These are phyloP conservation scores for Aurantiochytrium sp. DNA, from an alignment of 108 stramenopile genomes.

Conservation along the genomic window DNA sequence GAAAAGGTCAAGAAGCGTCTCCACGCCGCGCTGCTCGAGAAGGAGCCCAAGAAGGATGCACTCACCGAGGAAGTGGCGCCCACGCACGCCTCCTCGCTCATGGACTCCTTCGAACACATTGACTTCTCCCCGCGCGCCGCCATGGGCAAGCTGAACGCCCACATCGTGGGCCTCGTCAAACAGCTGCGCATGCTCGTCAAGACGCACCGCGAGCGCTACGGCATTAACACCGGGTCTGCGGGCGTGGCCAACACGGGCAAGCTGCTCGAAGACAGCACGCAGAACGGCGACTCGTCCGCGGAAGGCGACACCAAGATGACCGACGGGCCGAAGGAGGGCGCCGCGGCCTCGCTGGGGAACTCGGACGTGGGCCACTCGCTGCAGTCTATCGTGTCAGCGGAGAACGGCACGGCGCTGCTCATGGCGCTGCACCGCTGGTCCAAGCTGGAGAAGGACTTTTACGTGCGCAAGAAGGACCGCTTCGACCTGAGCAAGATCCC, in stretches of 20 bases:
- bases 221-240: neutral
- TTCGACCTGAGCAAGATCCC: constrained; percentile 65
- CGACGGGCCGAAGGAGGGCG: neutral
- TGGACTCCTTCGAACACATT: neutral
- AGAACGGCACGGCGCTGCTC: constrained; percentile 49
- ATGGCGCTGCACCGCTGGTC: constrained; percentile 85
- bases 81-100: neutral
- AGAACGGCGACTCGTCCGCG: neutral
- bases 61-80: neutral
- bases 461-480: constrained; percentile 28
- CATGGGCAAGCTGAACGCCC: constrained; percentile 69
- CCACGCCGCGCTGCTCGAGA: neutral
- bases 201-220: neutral
- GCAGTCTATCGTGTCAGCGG: neutral
- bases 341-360: neutral
- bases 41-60: neutral
- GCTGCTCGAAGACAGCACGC: neutral
- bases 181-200: constrained; percentile 52
- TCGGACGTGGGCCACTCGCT: neutral
- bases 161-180: constrained; percentile 73
- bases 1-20: neutral
- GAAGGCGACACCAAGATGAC: neutral
- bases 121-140: constrained; percentile 72
- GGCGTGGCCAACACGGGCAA: constrained; percentile 28
- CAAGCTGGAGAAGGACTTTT: constrained; percentile 49